phyloP scores from a whole-genome alignment of 306 rosid genomes.

The Trifolium pratense region DNA sequence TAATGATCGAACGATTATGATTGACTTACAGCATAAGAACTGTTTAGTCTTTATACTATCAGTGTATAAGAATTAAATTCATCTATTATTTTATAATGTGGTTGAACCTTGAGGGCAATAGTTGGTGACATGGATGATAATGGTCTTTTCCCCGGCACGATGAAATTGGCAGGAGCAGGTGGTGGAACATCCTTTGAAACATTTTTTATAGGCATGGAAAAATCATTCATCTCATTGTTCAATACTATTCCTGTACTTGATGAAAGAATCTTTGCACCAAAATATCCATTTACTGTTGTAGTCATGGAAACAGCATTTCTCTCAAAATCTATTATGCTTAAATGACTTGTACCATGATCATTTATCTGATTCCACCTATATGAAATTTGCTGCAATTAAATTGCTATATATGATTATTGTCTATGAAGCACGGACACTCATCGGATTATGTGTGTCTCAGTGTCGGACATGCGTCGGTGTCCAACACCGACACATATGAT shows the following conservation, averaged over 20 bases:
- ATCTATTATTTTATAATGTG: constrained; percentile 2
- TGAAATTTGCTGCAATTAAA: background rate
- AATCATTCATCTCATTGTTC: constrained; percentile 93
- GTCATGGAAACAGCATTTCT: constrained; percentile 85
- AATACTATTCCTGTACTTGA: constrained; percentile 79
- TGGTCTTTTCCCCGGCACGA: constrained; percentile 81
- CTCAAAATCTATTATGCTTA: constrained; percentile 60
- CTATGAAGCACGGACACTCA: no score
- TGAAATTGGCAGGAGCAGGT: constrained; percentile 78
- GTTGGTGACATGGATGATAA: constrained; percentile 88
- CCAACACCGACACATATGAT: no score
- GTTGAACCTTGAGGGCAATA: constrained; percentile 69
- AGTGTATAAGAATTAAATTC: background rate
- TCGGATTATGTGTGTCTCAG: no score
- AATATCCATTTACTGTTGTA: constrained; percentile 65
- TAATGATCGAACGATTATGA: no score
- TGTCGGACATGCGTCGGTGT: no score
- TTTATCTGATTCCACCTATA: constrained; percentile 76
- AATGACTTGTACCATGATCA: constrained; percentile 90
- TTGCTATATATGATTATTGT: background rate
- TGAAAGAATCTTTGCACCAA: constrained; percentile 74
- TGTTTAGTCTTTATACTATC: no score
- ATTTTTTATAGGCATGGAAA: constrained; percentile 67
- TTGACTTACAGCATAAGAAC: no score
- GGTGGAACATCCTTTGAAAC: constrained; percentile 56